Evolutionary conservation across 2,329 filamentous ascomycete species (phyloP), one percentile per base, ranked within the genome.

Genomic region (Neopestalotiopsis sp.): DNA sequence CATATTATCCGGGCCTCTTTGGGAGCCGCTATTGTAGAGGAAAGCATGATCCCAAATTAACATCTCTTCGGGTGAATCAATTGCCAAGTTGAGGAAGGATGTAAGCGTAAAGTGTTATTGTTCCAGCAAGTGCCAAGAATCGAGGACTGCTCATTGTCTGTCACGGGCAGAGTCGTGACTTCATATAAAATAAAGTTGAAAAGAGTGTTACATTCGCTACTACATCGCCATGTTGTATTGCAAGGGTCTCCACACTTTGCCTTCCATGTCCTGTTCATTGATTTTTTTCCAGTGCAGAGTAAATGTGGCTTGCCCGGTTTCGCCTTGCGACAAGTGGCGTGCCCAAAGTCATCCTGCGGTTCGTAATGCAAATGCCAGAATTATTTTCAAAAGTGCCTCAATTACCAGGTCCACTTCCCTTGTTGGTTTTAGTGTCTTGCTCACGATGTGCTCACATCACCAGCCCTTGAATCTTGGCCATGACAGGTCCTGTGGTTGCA

Each of bases 401-500:
- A 38, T 38, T 38, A 38, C 34, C 34, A 38, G 5, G 9, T 38
- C 24, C 24, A 24, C 24, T 24, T 38, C 34, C 2, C 34, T 38
- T 38, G 5, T 38, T 56, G 14, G 14, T 10, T 56, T 24, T 13
- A 56, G 14, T 10, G 17, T 3, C 56, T 5, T 20, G n/a, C 30
- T 38, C 59, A 34, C 32, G 6, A 34, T 20, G 14, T 34, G 5
- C 20, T 61, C 63, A 68, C 56, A 61, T 62, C 13, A 38, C 49
- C 24, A 70, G 10, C 0, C 68, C 68, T 30, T 67, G 49, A 17
- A 70, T 57, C 28, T 38, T 45, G 34, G 66, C 65, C 28, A 45
- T 61, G 14, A 70, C 38, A 9, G 68, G 68, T 30, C 14, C 62
- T 6, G 30, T 14, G 3, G 56, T 49, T 32, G 61, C 45, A 28